These are phyloP conservation scores for Chrysanthemum makinoi DNA, from an alignment of 129 eudicot genomes.

Conservation along the genomic window DNA sequence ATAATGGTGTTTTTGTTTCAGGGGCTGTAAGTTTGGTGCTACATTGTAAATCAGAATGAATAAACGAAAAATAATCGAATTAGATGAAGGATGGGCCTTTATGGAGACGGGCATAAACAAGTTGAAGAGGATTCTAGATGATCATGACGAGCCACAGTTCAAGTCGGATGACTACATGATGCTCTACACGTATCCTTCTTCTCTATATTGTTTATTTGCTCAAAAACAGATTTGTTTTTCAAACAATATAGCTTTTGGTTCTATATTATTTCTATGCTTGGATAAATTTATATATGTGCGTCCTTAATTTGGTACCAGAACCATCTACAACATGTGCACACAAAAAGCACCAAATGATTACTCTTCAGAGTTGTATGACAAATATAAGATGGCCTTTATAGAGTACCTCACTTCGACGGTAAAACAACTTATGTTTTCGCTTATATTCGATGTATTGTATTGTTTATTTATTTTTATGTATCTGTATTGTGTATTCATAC, in stretches of 20 bases:
- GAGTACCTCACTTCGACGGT: conserved; percentile 78
- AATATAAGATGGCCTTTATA: conserved; percentile 69
- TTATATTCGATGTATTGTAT: not conserved
- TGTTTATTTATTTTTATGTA: not conserved
- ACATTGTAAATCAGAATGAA: conserved; percentile 45
- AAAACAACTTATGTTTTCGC: conserved; percentile 11
- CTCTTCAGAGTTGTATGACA: conserved; percentile 81
- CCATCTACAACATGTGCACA: conserved; percentile 89
- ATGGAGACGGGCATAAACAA: conserved; percentile 88
- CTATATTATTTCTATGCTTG: not conserved
- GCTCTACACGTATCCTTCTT: conserved; percentile 80
- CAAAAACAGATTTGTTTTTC: too few relatives aligned
- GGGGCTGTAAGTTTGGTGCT: conserved; percentile 16
- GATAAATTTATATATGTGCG: not conserved
- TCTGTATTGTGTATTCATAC: too few relatives aligned
- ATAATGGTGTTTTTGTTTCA: conserved; percentile 24
- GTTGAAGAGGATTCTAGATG: conserved; percentile 82
- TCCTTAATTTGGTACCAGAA: conserved; percentile 46
- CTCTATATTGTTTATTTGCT: not conserved
- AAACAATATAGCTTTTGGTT: too few relatives aligned
- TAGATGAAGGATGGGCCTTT: conserved; percentile 92
- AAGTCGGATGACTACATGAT: conserved; percentile 94
- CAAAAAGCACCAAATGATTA: conserved; percentile 92
- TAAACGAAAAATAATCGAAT: conserved; percentile 67
- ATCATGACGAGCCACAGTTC: conserved; percentile 88